A percentile compares a stretch with the other conserved stretches of the same genome.
Conservation (phyloP, 441 rosid species). For the Caryocar brasiliense region DNA sequence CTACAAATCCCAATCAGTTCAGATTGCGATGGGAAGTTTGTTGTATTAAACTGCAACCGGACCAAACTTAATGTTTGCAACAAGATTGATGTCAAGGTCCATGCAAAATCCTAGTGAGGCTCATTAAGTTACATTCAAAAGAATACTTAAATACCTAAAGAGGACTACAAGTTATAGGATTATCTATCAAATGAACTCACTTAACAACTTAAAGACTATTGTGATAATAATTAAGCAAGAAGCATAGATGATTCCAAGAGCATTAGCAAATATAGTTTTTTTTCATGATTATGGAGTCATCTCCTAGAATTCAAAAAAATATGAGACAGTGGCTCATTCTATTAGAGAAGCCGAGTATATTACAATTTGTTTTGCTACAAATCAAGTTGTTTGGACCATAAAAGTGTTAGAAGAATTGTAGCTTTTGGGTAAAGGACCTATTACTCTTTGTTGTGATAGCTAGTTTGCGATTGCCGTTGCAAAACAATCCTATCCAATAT, state of each 20-base stretch:
- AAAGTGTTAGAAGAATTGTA: not conserved
- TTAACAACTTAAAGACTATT: not conserved
- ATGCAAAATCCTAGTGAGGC: too few species aligned
- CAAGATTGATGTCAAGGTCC: not conserved
- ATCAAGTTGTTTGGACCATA: not conserved
- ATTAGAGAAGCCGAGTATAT: not conserved
- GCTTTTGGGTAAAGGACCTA: not conserved
- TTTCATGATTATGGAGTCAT: too few species aligned
- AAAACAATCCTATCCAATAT: not conserved
- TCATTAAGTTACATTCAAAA: too few species aligned
- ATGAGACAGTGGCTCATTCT: too few species aligned
- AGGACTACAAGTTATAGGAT: too few species aligned
- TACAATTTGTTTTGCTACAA: not conserved
- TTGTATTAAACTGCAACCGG: not conserved
- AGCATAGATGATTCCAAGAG: not conserved
- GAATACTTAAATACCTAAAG: too few species aligned
- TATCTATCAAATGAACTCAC: too few species aligned
- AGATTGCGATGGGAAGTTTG: not conserved
- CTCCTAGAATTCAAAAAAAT: too few species aligned
- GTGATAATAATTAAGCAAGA: not conserved
- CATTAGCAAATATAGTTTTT: not conserved
- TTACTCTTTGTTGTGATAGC: not conserved
- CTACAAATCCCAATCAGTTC: not conserved
- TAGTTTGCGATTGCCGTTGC: not conserved
- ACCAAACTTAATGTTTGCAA: not conserved